These are phyloP conservation scores for Blastomyces silverae DNA, from an alignment of 2,329 filamentous ascomycete genomes.

Conservation along the genomic window DNA sequence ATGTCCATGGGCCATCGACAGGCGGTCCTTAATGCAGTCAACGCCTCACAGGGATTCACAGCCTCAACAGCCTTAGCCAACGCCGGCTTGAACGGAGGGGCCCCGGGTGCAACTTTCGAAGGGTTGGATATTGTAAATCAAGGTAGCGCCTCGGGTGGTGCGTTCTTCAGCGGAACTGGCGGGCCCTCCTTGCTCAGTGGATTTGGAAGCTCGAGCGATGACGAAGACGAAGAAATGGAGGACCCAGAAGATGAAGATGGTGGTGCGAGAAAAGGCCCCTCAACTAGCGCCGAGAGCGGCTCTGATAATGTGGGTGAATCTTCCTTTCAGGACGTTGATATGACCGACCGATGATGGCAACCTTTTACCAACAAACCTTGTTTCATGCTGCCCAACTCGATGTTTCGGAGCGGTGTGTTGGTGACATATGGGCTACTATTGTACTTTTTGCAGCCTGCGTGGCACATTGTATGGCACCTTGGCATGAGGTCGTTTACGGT, in stretches of 20 bases:
- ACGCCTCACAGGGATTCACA: conserved; percentile 52
- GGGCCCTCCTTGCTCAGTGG: conserved; percentile 65
- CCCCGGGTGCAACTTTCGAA: conserved; percentile 40
- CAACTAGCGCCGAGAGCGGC: conserved; percentile 43
- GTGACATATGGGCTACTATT: conserved; percentile 18
- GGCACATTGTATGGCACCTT: neutral
- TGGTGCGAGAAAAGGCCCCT: conserved; percentile 43
- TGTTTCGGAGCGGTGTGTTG: conserved; percentile 16
- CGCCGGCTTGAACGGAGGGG: conserved; percentile 67
- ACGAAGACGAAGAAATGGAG: conserved; percentile 92
- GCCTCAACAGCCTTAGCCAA: conserved; percentile 66
- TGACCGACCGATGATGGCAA: conserved; percentile 49
- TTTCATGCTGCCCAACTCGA: conserved; percentile 5
- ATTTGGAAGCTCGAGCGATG: conserved; percentile 90
- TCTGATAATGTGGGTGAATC: conserved; percentile 61
- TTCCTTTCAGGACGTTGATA: conserved; percentile 56
- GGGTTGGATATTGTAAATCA: conserved; percentile 62
- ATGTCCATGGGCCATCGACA: conserved; percentile 74
- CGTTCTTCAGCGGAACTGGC: conserved; percentile 65
- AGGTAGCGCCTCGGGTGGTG: conserved; percentile 60
- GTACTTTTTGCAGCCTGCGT: conserved; percentile 13
- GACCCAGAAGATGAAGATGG: conserved; percentile 60
- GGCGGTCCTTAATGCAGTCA: conserved; percentile 56
- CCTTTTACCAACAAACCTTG: neutral
- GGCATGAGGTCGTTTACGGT: conserved; percentile 8